A percentile compares a stretch with the other conserved stretches of the same genome.
Evolutionary conservation across 1,284 basidiomycete species (phyloP).

Genomic region (Moesziomyces aphidis): DNA sequence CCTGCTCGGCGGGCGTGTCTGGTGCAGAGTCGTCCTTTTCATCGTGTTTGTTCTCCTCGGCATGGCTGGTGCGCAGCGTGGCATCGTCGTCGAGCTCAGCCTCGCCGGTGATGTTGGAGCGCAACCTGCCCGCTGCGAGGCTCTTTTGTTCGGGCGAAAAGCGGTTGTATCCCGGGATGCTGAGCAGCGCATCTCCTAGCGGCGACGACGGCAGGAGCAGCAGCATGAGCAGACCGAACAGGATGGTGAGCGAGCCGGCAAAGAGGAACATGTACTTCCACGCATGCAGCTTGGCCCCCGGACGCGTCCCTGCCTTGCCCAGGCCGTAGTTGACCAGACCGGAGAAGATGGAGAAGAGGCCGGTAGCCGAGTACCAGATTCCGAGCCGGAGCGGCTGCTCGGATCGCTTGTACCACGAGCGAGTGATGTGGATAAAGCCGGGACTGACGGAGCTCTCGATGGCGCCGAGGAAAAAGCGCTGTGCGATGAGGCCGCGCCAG

Average conservation of each 20-base stretch:
- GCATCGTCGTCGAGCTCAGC: constrained; percentile 62
- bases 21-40: constrained; percentile 6
- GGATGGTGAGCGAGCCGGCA: constrained; percentile 70
- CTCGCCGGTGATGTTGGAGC: constrained; percentile 67
- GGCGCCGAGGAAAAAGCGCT: constrained; percentile 67
- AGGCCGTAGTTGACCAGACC: constrained; percentile 72
- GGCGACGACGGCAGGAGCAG: constrained; percentile 70
- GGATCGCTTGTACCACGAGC: constrained; percentile 70
- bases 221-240: constrained; percentile 69
- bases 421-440: constrained; percentile 71
- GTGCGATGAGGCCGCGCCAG: constrained; percentile 70
- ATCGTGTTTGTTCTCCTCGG: constrained; percentile 13
- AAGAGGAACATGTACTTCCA: constrained; percentile 73
- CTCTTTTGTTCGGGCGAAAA: constrained; percentile 47
- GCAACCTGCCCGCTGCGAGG: constrained; percentile 67
- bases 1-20: constrained; percentile 11
- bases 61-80: constrained; percentile 21
- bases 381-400: constrained; percentile 62
- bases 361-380: constrained; percentile 72
- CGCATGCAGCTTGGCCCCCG: constrained; percentile 64
- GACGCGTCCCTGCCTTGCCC: constrained; percentile 64
- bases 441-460: constrained; percentile 70
- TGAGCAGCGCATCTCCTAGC: constrained; percentile 46
- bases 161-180: constrained; percentile 49
- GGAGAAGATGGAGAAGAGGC: constrained; percentile 69